These are phyloP conservation scores for Myriosclerotinia scirpicola DNA, from an alignment of 2,329 filamentous ascomycete species.

Conservation along the genomic window DNA sequence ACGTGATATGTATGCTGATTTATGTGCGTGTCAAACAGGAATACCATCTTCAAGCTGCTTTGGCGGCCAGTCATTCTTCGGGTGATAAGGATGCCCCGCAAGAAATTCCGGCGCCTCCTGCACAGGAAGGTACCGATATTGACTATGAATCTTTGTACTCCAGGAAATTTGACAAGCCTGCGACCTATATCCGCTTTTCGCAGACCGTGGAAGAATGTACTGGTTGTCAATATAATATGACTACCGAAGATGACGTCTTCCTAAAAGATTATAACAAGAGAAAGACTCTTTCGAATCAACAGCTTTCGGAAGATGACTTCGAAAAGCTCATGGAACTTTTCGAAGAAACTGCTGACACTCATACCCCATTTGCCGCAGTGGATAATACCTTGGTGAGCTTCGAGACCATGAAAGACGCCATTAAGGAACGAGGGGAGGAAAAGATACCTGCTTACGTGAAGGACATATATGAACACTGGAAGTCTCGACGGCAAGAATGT, in stretches of 20 bases:
- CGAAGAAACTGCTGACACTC: constrained; percentile 78
- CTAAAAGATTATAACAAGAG: constrained; percentile 82
- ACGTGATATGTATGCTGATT: constrained; percentile 30
- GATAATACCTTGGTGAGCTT: constrained; percentile 83
- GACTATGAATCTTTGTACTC: constrained; percentile 90
- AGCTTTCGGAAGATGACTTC: constrained; percentile 86
- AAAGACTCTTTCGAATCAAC: constrained; percentile 55
- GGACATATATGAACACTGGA: constrained; percentile 90
- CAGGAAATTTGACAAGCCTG: constrained; percentile 75
- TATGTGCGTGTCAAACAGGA: constrained; percentile 33
- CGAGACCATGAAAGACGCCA: constrained; percentile 71
- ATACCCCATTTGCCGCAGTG: constrained; percentile 85
- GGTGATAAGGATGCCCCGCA: constrained; percentile 37
- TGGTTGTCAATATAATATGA: constrained; percentile 91
- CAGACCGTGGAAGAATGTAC: constrained; percentile 96
- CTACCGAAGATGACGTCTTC: constrained; percentile 81
- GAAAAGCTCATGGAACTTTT: constrained; percentile 94
- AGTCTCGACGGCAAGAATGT: constrained; percentile 61
- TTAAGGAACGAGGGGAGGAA: constrained; percentile 50
- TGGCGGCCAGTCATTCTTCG: constrained; percentile 31
- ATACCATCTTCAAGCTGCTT: constrained; percentile 42
- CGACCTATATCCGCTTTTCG: constrained; percentile 95
- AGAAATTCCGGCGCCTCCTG: constrained; percentile 62
- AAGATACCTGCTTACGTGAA: constrained; percentile 61
- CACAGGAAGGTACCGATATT: constrained; percentile 60